Evolutionary conservation across 148 eudicot genomes (phyloP).

Genomic region (Amaranthus palmeri): DNA sequence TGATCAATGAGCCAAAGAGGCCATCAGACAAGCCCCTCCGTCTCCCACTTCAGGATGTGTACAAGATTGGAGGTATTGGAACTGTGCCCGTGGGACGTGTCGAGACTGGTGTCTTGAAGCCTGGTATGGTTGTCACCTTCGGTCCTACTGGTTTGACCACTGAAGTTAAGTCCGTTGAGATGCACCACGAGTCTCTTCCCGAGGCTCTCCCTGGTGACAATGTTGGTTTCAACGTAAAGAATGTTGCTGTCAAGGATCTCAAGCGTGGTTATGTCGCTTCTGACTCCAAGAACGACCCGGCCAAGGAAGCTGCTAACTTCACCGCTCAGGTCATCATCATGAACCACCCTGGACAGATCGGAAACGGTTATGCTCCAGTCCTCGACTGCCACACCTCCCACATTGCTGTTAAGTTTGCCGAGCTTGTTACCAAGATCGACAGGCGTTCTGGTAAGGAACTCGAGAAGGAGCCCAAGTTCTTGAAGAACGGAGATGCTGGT

Average conservation of each 20-base stretch:
- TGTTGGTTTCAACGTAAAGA: slow-evolving; percentile 39
- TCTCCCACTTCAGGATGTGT: slow-evolving; percentile 39
- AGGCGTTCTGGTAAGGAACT: slow-evolving; percentile 39
- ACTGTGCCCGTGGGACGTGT: slow-evolving; percentile 33
- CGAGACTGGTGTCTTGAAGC: slow-evolving; percentile 28
- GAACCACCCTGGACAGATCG: slow-evolving; percentile 43
- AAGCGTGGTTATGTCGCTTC: slow-evolving; percentile 41
- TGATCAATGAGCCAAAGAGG: slow-evolving; percentile 30
- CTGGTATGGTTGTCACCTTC: slow-evolving; percentile 33
- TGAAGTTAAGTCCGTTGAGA: slow-evolving; percentile 36
- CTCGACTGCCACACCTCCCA: slow-evolving; percentile 42
- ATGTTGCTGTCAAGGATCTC: slow-evolving; percentile 37
- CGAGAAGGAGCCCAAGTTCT: slow-evolving; percentile 43
- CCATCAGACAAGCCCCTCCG: slow-evolving; percentile 38
- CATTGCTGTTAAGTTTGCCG: slow-evolving; percentile 39
- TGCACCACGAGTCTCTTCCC: slow-evolving; percentile 36
- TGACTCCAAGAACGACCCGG: slow-evolving; percentile 38
- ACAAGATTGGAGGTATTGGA: slow-evolving; percentile 41
- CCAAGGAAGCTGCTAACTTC: slow-evolving; percentile 34
- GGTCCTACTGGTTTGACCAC: slow-evolving; percentile 38
- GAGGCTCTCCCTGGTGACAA: slow-evolving; percentile 41
- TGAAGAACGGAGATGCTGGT: slow-evolving; percentile 43
- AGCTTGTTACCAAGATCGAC: slow-evolving; percentile 35
- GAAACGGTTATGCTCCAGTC: slow-evolving; percentile 36
- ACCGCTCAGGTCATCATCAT: slow-evolving; percentile 39